Conservation (phyloP, 1,284 basidiomycete species). For the Cryptococcus floricola region DNA sequence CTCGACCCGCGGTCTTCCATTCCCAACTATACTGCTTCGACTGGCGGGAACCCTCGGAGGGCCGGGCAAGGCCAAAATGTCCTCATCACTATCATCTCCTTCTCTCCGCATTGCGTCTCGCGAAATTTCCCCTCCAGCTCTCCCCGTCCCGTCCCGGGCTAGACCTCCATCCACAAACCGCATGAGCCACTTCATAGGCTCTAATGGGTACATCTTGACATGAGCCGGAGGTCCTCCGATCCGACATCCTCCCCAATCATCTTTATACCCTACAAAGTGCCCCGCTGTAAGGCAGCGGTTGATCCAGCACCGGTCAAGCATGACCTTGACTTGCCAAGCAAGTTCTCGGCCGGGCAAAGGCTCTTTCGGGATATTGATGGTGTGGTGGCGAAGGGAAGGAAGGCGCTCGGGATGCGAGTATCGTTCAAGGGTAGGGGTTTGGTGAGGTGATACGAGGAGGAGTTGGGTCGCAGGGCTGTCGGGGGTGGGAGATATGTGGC, state of each 20-base stretch:
- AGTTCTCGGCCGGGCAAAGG: slow-evolving; percentile 1
- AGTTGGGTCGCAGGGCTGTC: slow-evolving; percentile 12
- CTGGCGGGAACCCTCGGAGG: neutral
- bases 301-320: slow-evolving; percentile 24
- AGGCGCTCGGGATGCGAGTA: slow-evolving; percentile 33
- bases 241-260: slow-evolving; percentile 24
- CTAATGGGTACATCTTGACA: neutral
- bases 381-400: neutral
- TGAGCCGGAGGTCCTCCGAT: slow-evolving; percentile 18
- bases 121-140: neutral
- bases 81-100: neutral
- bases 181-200: neutral
- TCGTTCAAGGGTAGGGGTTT: slow-evolving; percentile 21
- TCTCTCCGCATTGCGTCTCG: neutral
- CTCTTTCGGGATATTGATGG: neutral
- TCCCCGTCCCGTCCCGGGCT: neutral
- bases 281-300: slow-evolving; percentile 16
- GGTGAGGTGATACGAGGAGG: slow-evolving; percentile 21
- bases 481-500: slow-evolving; percentile 18
- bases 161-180: neutral
- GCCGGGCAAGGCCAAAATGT: neutral
- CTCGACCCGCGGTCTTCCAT: neutral
- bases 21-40: neutral
- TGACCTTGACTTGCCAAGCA: slow-evolving; percentile 23
- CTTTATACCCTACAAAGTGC: slow-evolving; percentile 20